Conservation (phyloP, 306 rosid genomes). For the Cercis canadensis region DNA sequence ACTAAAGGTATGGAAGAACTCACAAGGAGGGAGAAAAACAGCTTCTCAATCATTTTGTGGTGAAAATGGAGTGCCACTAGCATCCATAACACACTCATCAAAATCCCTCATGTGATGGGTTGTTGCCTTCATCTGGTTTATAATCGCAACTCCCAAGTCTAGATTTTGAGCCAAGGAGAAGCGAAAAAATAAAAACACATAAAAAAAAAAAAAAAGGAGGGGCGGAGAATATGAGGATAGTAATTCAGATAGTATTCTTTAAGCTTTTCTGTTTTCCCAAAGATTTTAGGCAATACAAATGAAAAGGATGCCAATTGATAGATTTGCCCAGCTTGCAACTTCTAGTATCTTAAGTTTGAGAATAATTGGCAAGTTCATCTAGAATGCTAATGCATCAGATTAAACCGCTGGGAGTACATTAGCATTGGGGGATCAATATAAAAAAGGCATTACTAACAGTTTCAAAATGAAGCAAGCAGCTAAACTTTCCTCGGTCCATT, state of each 20-base stretch:
- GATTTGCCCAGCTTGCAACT: conserved; percentile 39
- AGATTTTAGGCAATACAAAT: conserved; percentile 29
- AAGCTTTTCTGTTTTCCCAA: conserved; percentile 19
- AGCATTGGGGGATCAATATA: too few species aligned
- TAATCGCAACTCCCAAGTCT: too few species aligned
- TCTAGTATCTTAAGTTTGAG: conserved; percentile 28
- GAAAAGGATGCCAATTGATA: conserved; percentile 32
- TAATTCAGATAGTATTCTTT: too few species aligned
- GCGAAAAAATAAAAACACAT: not conserved
- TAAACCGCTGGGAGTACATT: not conserved
- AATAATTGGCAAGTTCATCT: conserved; percentile 34
- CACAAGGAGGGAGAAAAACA: conserved; percentile 5
- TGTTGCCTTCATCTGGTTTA: too few species aligned
- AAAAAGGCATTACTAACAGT: too few species aligned
- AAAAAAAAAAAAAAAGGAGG: too few species aligned
- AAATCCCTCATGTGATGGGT: conserved; percentile 46
- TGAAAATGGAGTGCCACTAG: conserved; percentile 32
- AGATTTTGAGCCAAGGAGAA: too few species aligned
- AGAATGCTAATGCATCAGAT: conserved; percentile 4
- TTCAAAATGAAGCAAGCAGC: conserved; percentile 39
- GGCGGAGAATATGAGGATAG: too few species aligned
- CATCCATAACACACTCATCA: too few species aligned
- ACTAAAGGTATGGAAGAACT: too few species aligned
- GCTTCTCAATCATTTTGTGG: conserved; percentile 29
- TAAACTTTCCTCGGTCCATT: conserved; percentile 32